Base-by-base conservation (phyloP, 257 asterid species). In the Cruciata laevipes region DNA sequence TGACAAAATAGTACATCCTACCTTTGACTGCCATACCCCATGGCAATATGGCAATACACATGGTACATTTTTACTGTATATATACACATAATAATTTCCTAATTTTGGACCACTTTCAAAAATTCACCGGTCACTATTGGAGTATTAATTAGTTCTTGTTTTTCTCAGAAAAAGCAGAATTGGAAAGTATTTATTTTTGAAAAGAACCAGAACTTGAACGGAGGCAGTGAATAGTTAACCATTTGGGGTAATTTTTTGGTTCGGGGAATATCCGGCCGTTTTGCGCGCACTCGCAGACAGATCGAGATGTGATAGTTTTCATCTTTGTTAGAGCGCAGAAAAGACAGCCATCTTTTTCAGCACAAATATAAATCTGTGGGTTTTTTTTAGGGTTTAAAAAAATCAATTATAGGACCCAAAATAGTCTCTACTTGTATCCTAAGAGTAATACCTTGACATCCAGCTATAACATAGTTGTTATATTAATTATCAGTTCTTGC, bases 271-370 rank as follows among this genome's bases (percentile, higher is more conserved):
- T 64, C 33, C 64, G 55, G 51, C 61, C 57, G 63, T 37, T 68
- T 65, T 64, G 68, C 44, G 40, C 42, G 47, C 37, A 44, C 63
- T n/a, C n/a, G 64, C 12, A 61, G 27, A 6, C 65, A 33, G 20
- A 42, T 42, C 51, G 51, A 77, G 90, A 88, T 88, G 92, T 88
- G 92, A 88, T 87, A 78, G 92, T 85, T 85, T 72, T 80, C 82
- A 76, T 77, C 74, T 85, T 73, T 82, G 79, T 82, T 74, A 78
- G 85, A 72, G 82, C 76, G 65, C 72, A 76, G 82, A 81, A 82
- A 82, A 74, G 86, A 83, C 88, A 80, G 75, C 82, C 81, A 80
- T 85, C 89, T 79, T 83, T 87, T 83, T 85, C 89, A 83, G 65
- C 82, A 81, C 67, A 33, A 32, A 17, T 12, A 67, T 6, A 37